Evolutionary conservation across 1,284 basidiomycete genomes (phyloP).

Genomic region (Ceratobasidium sp.): DNA sequence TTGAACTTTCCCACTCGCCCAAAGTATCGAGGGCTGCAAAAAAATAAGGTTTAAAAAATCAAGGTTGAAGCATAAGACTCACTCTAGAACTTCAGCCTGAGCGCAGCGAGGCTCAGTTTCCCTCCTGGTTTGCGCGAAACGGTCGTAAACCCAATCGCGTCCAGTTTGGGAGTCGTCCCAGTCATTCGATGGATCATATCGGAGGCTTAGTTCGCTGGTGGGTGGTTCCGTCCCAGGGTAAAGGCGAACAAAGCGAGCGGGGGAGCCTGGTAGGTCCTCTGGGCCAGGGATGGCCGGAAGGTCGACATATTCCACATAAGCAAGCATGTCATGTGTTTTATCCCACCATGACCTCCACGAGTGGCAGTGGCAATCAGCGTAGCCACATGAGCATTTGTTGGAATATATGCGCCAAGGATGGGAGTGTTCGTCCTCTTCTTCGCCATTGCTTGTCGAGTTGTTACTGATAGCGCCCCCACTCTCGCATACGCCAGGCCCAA

Average conservation of each 20-base stretch:
- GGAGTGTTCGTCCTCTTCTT: background rate
- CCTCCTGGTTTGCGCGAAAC: background rate
- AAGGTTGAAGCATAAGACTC: no score
- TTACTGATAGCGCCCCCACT: background rate
- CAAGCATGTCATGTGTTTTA: conserved; percentile 26
- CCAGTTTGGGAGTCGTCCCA: background rate
- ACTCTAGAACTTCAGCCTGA: background rate
- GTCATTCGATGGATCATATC: background rate
- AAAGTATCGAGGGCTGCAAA: background rate
- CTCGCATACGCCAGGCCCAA: background rate
- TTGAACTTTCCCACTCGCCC: no score
- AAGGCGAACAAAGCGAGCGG: background rate
- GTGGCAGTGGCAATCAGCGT: conserved; percentile 19
- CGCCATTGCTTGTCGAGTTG: background rate
- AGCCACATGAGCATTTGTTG: conserved; percentile 25
- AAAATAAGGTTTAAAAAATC: no score
- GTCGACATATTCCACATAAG: conserved; percentile 27
- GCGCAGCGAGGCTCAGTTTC: background rate
- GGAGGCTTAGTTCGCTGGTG: background rate
- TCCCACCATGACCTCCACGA: conserved; percentile 24
- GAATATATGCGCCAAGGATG: conserved; percentile 30
- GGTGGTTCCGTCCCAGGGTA: background rate
- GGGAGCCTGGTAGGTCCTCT: background rate
- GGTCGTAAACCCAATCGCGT: background rate
- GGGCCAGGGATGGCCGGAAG: background rate